A percentile compares a stretch with the other conserved stretches of the same genome.
phyloP scores from a whole-genome alignment of 345 rosid genomes.

The Euphorbia pulcherrima region DNA sequence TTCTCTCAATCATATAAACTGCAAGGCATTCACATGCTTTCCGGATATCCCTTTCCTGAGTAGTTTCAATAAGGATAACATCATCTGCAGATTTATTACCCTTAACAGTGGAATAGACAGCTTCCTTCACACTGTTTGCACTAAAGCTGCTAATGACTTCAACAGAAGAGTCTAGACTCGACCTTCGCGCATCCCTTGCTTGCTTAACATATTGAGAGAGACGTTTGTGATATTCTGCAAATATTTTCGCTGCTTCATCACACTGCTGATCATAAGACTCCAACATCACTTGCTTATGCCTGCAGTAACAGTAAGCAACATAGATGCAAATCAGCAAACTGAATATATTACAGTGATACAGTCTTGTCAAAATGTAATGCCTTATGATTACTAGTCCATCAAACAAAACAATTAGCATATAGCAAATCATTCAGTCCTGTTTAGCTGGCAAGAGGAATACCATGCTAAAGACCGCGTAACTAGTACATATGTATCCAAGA shows the following conservation, averaged over 20 bases:
- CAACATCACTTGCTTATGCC: constrained; percentile 82
- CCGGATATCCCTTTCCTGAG: constrained; percentile 65
- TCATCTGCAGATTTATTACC: constrained; percentile 72
- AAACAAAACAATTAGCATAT: background rate
- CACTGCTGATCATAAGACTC: constrained; percentile 93
- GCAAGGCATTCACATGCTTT: constrained; percentile 88
- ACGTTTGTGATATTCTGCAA: constrained; percentile 82
- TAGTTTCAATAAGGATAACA: constrained; percentile 79
- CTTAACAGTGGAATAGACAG: constrained; percentile 86
- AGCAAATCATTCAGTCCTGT: background rate
- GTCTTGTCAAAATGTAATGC: background rate
- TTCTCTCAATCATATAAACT: constrained; percentile 55
- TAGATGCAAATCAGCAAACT: background rate
- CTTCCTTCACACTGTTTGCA: constrained; percentile 56
- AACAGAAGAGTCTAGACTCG: constrained; percentile 46
- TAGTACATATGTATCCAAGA: background rate
- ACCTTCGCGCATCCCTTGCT: constrained; percentile 78
- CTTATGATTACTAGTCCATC: background rate
- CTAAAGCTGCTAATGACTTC: constrained; percentile 51
- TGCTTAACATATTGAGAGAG: constrained; percentile 67
- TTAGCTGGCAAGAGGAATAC: background rate
- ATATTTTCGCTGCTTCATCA: constrained; percentile 85
- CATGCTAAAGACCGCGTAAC: background rate
- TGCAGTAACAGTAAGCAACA: constrained; percentile 24
- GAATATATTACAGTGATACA: constrained; percentile 3